phyloP scores from a whole-genome alignment of 805 yeast species.

The Pichia cephalocereana region DNA sequence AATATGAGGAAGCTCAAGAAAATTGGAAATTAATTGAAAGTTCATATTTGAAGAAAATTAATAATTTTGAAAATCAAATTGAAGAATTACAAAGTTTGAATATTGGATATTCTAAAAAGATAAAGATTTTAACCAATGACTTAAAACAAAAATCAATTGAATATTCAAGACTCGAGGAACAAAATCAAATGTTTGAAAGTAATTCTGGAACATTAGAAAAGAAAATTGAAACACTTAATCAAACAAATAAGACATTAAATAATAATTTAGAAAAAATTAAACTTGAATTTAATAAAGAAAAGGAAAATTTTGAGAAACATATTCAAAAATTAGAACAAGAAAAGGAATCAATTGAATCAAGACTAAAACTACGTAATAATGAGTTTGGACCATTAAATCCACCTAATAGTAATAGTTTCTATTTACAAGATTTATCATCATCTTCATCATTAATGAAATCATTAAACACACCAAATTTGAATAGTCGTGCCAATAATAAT shows the following conservation, averaged over 20 bases:
- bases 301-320: conserved; percentile 15
- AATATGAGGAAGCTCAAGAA: conserved; percentile 66
- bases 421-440: conserved; percentile 25
- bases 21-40: conserved; percentile 81
- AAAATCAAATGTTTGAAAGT: conserved; percentile 15
- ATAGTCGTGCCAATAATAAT: conserved; percentile 2
- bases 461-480: conserved; percentile 12
- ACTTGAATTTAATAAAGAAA: conserved; percentile 25
- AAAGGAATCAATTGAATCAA: conserved; percentile 13
- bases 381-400: conserved; percentile 1
- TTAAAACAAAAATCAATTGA: conserved; percentile 25
- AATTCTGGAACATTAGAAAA: conserved; percentile 16
- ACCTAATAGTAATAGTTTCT: conserved; percentile 12
- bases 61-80: conserved; percentile 35
- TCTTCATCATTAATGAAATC: conserved; percentile 15
- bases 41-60: conserved; percentile 41
- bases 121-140: conserved; percentile 28
- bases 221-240: conserved; percentile 12
- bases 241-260: conserved; percentile 21
- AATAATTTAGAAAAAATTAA: conserved; percentile 3
- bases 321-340: conserved; percentile 23
- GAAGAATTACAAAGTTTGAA: conserved; percentile 28
- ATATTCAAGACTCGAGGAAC: conserved; percentile 19
- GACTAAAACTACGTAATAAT: conserved; percentile 8
- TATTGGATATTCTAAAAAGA: conserved; percentile 19